Evolutionary conservation across 345 rosid species (phyloP), one percentile per base, ranked within the genome.

Genomic region (Erodium maritimum): DNA sequence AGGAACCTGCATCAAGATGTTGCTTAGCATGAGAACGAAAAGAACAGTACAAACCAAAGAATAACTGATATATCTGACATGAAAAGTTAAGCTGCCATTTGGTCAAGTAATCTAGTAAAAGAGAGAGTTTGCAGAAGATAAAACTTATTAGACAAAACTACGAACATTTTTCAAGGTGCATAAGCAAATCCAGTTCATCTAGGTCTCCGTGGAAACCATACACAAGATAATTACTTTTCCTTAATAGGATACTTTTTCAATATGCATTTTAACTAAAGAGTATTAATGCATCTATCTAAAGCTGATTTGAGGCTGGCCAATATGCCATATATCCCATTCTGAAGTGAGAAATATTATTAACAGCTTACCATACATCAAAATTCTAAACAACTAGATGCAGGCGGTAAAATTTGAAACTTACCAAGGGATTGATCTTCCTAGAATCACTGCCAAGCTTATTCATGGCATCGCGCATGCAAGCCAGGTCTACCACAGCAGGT

Each of bases 401-500:
- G 60, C 22, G 54, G 48, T 5, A 9, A 54, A 54, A 52, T 20
- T 18, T 46, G 9, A 46, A 29, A 57, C 67, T 0, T 64, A 91
- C 96, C 88, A 88, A 71, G 17, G 96, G 98, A 67, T 91, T 91
- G 68, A 94, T 94, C 87, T 85, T 90, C 65, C 67, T 77, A 3
- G 97, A 71, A 67, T 94, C 99, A 71, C 97, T 76, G 48, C 96
- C 96, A 20, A 94, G 90, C 24, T 65, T 87, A 60, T 72, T 80
- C 97, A 94, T 90, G 11, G 99, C 99, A 85, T 94, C 99, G 64
- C 99, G 89, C 99, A 94, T 94, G 56, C 90, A 76, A 67, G 99
- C 99, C 59, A 94, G 97, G 70, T 94, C 99, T 54, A 94, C 97
- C 34, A 90, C 99, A 22, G 90, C 99, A 23, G 99, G 99, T 29